A percentile compares a stretch with the other conserved stretches of the same genome.
phyloP scores from a whole-genome alignment of 352 stramenopile genomes.

The Phytophthora pini region DNA sequence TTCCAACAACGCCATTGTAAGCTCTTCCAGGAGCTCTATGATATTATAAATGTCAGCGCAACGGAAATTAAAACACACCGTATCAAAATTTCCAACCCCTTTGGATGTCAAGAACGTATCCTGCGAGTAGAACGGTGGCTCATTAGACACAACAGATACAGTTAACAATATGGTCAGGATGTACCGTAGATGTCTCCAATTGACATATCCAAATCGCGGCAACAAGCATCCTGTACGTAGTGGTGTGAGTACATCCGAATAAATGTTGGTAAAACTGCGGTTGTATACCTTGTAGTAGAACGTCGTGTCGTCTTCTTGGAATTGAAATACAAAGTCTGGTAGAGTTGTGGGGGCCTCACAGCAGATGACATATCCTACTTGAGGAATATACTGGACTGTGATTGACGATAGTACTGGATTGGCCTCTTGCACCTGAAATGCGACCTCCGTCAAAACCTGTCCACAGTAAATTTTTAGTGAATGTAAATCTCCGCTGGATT shows the following conservation, averaged over 20 bases:
- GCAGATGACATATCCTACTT: constrained; percentile 88
- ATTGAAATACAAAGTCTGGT: constrained; percentile 87
- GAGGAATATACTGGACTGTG: constrained; percentile 87
- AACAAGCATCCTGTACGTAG: constrained; percentile 65
- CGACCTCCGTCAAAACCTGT: constrained; percentile 84
- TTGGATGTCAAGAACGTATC: constrained; percentile 84
- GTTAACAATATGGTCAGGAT: neutral
- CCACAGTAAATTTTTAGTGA: constrained; percentile 5
- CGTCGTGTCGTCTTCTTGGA: constrained; percentile 86
- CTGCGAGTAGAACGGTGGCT: constrained; percentile 28
- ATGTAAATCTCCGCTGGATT: neutral
- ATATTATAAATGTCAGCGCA: neutral
- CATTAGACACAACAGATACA: neutral
- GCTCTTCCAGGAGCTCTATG: constrained; percentile 76
- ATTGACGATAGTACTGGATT: constrained; percentile 77
- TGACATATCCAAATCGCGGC: constrained; percentile 77
- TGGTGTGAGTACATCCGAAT: neutral
- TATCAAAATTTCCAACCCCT: constrained; percentile 46
- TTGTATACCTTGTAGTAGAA: constrained; percentile 87
- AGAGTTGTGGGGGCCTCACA: constrained; percentile 73
- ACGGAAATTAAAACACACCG: neutral
- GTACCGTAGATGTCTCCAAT: constrained; percentile 87
- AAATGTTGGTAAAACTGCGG: neutral
- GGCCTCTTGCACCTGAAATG: constrained; percentile 81
- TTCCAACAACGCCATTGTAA: constrained; percentile 72